phyloP scores from a whole-genome alignment of 2,329 filamentous ascomycete genomes.

The Hypoxylon sp. region DNA sequence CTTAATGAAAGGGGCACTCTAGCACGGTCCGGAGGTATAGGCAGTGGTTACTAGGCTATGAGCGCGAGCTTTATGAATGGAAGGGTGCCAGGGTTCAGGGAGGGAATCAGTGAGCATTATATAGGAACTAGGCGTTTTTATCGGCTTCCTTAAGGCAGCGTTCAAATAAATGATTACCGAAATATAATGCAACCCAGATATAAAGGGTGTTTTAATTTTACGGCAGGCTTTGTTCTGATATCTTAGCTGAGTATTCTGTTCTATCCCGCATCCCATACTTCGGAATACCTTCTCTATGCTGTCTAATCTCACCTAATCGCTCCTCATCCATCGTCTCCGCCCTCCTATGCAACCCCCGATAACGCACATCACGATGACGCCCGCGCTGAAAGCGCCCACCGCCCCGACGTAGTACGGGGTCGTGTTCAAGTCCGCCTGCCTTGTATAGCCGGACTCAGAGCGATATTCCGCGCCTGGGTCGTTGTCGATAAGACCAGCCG shows the following conservation, averaged over 20 bases:
- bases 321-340: not conserved
- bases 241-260: not conserved
- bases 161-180: not conserved
- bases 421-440: not conserved
- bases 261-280: too few species aligned
- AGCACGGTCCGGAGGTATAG: conserved; percentile 15
- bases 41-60: conserved; percentile 7
- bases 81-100: not conserved
- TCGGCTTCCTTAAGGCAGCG: not conserved
- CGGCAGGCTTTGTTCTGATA: not conserved
- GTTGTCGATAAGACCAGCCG: not conserved
- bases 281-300: not conserved
- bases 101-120: conserved; percentile 2
- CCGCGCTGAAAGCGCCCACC: not conserved
- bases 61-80: not conserved
- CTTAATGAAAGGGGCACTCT: not conserved
- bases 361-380: not conserved
- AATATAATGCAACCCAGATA: not conserved
- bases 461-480: not conserved
- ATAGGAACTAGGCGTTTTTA: conserved; percentile 5
- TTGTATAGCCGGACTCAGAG: not conserved
- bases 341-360: not conserved
- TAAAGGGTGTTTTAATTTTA: not conserved
- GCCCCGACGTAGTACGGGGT: not conserved
- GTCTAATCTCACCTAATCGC: too few species aligned